Evolutionary conservation across 148 eudicot species (phyloP).

Genomic region (Dianthus caryophyllus): DNA sequence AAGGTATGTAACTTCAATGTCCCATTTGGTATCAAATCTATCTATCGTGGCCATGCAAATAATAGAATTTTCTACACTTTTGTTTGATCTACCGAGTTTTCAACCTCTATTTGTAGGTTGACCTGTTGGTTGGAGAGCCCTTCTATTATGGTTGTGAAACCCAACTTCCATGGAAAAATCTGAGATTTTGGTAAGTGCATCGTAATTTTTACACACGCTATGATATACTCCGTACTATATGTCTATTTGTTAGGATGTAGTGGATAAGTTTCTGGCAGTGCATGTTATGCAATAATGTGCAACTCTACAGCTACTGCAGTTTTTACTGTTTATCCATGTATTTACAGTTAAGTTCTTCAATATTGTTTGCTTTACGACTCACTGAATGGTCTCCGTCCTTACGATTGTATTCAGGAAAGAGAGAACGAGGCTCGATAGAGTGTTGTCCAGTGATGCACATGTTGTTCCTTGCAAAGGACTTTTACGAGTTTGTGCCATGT

Average conservation of each 20-base stretch:
- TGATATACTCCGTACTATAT: too few relatives aligned
- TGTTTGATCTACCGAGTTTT: slow-evolving; percentile 12
- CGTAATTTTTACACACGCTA: not conserved
- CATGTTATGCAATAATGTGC: not conserved
- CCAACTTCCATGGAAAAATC: slow-evolving; percentile 83
- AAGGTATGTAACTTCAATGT: slow-evolving; percentile 37
- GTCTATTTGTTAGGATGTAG: slow-evolving; percentile 4
- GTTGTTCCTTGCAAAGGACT: slow-evolving; percentile 80
- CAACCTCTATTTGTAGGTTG: slow-evolving; percentile 47
- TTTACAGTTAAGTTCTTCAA: not conserved
- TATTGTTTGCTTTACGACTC: not conserved
- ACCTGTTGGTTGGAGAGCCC: slow-evolving; percentile 77
- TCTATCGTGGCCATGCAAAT: not conserved
- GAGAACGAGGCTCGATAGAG: slow-evolving; percentile 54
- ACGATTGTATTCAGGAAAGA: slow-evolving; percentile 54
- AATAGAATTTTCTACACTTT: not conserved
- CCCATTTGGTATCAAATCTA: too few relatives aligned
- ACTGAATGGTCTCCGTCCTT: not conserved
- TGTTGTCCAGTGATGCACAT: slow-evolving; percentile 53
- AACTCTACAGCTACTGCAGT: not conserved
- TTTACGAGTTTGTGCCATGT: slow-evolving; percentile 75
- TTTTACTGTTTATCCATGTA: not conserved
- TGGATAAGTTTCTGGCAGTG: not conserved
- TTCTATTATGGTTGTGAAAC: slow-evolving; percentile 69
- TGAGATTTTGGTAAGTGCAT: slow-evolving; percentile 73